Percentiles rank a stretch among this genome's conserved stretches.
Evolutionary conservation across 2,329 filamentous ascomycete genomes (phyloP).

Genomic region (Clonostachys rosea): DNA sequence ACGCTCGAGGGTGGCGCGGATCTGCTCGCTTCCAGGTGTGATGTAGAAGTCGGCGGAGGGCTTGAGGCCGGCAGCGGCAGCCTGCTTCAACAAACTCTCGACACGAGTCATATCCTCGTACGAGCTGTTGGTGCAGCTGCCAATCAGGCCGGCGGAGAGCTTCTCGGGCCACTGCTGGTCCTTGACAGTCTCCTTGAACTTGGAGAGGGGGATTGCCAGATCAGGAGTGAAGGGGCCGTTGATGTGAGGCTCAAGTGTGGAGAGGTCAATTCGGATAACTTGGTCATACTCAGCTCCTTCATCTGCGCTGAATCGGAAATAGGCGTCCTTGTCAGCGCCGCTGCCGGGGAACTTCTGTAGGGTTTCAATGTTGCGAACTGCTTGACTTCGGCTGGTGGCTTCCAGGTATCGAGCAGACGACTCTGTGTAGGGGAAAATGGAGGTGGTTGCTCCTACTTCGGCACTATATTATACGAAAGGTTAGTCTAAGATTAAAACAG

Average conservation of each 20-base stretch:
- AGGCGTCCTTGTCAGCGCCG: slow-evolving; percentile 37
- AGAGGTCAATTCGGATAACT: slow-evolving; percentile 85
- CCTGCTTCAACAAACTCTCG: slow-evolving; percentile 89
- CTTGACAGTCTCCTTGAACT: slow-evolving; percentile 81
- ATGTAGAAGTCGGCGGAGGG: slow-evolving; percentile 92
- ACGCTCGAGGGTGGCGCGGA: slow-evolving; percentile 86
- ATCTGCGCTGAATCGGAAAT: slow-evolving; percentile 71
- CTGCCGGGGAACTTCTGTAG: slow-evolving; percentile 49
- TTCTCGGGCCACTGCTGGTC: slow-evolving; percentile 86
- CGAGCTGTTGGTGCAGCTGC: slow-evolving; percentile 97
- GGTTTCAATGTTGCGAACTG: slow-evolving; percentile 62
- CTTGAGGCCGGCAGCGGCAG: slow-evolving; percentile 81
- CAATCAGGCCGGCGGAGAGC: slow-evolving; percentile 90
- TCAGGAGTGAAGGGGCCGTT: slow-evolving; percentile 98
- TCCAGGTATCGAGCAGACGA: slow-evolving; percentile 82
- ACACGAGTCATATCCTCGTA: slow-evolving; percentile 98
- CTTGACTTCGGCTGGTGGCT: slow-evolving; percentile 65
- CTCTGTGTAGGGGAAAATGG: slow-evolving; percentile 86
- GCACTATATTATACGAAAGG: slow-evolving; percentile 27
- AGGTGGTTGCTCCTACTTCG: slow-evolving; percentile 94
- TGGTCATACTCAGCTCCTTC: slow-evolving; percentile 83
- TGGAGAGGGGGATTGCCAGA: slow-evolving; percentile 84
- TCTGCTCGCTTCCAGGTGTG: slow-evolving; percentile 94
- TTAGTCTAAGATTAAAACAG: too few relatives aligned
- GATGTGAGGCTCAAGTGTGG: slow-evolving; percentile 87